Percentiles rank a stretch among this genome's conserved stretches.
Evolutionary conservation across 2,329 filamentous ascomycete species (phyloP).

Genomic region (Pezicula neosporulosa): DNA sequence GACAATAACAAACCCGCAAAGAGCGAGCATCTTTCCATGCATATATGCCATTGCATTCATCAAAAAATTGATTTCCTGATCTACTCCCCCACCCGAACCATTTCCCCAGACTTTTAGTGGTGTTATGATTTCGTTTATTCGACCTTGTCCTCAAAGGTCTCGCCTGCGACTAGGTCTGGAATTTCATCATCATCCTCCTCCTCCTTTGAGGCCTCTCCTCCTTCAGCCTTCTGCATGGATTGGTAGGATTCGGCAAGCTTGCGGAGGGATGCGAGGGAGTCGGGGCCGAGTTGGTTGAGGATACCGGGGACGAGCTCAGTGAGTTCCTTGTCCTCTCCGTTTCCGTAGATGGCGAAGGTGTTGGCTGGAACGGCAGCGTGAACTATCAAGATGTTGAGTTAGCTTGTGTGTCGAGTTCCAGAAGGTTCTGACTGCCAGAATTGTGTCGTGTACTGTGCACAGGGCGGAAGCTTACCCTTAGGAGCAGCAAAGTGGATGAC

Average conservation of each 20-base stretch:
- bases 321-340: slow-evolving; percentile 99
- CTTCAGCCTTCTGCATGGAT: slow-evolving; percentile 94
- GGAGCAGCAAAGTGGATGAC: slow-evolving; percentile 98
- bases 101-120: slow-evolving; percentile 1
- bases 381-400: slow-evolving; percentile 50
- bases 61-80: not conserved
- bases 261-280: slow-evolving; percentile 94
- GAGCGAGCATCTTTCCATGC: not conserved
- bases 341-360: slow-evolving; percentile 99
- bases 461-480: slow-evolving; percentile 62
- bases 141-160: slow-evolving; percentile 96
- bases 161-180: slow-evolving; percentile 91
- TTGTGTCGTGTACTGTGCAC: not conserved
- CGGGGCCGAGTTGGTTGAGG: slow-evolving; percentile 98
- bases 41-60: not conserved
- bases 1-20: slow-evolving; percentile 12
- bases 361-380: slow-evolving; percentile 96
- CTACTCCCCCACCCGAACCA: slow-evolving; percentile 6
- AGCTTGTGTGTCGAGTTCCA: slow-evolving; percentile 1
- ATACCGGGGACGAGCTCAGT: slow-evolving; percentile 99
- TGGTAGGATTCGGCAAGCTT: slow-evolving; percentile 99
- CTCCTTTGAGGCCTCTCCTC: slow-evolving; percentile 69
- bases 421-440: not conserved
- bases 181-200: slow-evolving; percentile 85
- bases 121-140: slow-evolving; percentile 22